Base-by-base conservation (phyloP, 106 monocot genomes). In the Platanthera zijinensis region DNA sequence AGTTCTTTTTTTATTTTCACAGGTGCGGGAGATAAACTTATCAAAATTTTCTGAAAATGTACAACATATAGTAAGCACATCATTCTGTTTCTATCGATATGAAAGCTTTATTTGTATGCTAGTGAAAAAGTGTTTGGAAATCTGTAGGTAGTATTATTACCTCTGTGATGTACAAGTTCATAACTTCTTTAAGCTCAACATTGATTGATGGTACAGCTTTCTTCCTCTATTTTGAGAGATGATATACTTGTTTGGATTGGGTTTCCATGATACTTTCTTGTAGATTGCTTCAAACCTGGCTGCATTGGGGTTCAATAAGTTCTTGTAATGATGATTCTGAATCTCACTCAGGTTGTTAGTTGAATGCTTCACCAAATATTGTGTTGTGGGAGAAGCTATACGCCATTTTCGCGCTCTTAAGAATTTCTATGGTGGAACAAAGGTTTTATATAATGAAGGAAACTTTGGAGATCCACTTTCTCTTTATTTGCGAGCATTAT, bases 401-500 rank as follows among this genome's bases (percentile, higher is more conserved):
- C 79, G 96, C 6, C 96, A 97, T 84, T 97, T 97, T 75, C 91
- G 86, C 75, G 96, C 96, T 76, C 82, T 97, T 66, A 90, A 86
- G 79, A 91, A 75, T 52, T 81, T 89, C 50, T 78, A 77, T 78
- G 93, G 87, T 4, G 89, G 93, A 50, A 90, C 87, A 78, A 85
- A 77, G 15, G 76, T 86, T 81, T 83, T 97, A 76, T 82, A 89
- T 68, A 89, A 90, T 86, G 96, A 93, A 75, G 96, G 96, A 61
- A 89, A 91, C 3, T 86, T 76, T 82, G 96, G 93, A 66, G 96
- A 97, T 79, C 96, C 96, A 63, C 86, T 97, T 59, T 97, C 96
- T 80, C 96, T 97, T 62, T 97, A 97, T 86, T 83, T 97, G 51
- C 87, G 96, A 54, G 88, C 96, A 72, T 82, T 97, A 81, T 97